Evolutionary conservation across 768 basidiomycete genomes (phyloP).

Genomic region (Gyrodon lividus): DNA sequence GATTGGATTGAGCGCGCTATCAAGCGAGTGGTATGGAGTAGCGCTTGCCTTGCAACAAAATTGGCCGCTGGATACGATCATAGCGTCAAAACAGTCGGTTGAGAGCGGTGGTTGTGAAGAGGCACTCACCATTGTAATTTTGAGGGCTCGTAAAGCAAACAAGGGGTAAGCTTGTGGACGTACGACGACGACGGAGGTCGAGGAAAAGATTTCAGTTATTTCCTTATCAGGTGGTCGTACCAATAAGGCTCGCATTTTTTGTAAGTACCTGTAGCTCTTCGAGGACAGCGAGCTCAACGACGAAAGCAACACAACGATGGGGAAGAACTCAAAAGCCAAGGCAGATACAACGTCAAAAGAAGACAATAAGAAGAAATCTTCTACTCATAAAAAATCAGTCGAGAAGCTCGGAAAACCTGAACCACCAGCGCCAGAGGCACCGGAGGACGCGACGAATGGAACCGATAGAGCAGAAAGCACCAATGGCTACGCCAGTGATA

Average conservation of each 20-base stretch:
- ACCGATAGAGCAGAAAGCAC: conserved; percentile 44
- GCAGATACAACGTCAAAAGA: background rate
- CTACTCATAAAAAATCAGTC: background rate
- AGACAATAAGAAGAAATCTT: background rate
- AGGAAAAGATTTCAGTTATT: conserved; percentile 21
- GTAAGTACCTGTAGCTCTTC: background rate
- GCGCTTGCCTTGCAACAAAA: conserved; percentile 64
- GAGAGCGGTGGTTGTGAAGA: background rate
- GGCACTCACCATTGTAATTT: conserved; percentile 17
- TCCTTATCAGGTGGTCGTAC: conserved; percentile 20
- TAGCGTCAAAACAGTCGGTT: conserved; percentile 1
- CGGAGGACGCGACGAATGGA: conserved; percentile 23
- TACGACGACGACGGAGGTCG: background rate
- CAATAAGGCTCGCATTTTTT: background rate
- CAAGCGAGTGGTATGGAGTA: conserved; percentile 1
- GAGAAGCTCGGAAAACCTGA: background rate
- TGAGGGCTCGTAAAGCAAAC: background rate
- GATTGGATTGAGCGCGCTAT: conserved; percentile 16
- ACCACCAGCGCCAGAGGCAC: conserved; percentile 10
- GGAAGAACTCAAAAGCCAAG: conserved; percentile 4
- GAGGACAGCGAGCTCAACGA: background rate
- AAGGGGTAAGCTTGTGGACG: background rate
- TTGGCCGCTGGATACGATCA: conserved; percentile 53
- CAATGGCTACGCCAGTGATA: conserved; percentile 30
- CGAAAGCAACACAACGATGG: conserved; percentile 11